Conservation (phyloP, 805 yeast species). For the Starmerella floricola region DNA sequence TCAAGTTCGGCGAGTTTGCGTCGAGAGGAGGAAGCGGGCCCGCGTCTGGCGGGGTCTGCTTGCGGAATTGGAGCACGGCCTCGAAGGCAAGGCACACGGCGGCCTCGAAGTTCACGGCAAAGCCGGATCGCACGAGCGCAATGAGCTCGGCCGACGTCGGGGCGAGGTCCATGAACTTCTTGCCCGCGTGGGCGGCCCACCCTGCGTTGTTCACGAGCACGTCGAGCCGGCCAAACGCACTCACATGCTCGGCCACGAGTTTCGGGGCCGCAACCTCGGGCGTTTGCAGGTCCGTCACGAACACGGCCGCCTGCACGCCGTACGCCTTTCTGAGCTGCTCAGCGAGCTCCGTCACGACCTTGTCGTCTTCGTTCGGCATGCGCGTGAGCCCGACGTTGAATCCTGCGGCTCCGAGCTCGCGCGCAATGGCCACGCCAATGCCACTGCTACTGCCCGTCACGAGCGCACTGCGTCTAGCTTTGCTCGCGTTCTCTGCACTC, state of each 20-base stretch:
- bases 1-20: slow-evolving; percentile 9
- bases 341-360: slow-evolving; percentile 2
- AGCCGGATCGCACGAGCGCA: slow-evolving; percentile 11
- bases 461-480: slow-evolving; percentile 16
- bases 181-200: slow-evolving; percentile 16
- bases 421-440: slow-evolving; percentile 18
- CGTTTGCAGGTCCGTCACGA: slow-evolving; percentile 8
- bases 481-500: no score
- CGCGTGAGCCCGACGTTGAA: slow-evolving; percentile 17
- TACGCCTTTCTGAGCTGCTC: slow-evolving; percentile 9
- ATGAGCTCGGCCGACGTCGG: slow-evolving; percentile 7
- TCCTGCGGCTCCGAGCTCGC: slow-evolving; percentile 13
- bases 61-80: slow-evolving; percentile 15
- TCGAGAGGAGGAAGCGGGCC: neutral
- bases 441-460: slow-evolving; percentile 18
- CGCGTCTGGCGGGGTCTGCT: slow-evolving; percentile 12
- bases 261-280: slow-evolving; percentile 10
- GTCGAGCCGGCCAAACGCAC: slow-evolving; percentile 15
- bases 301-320: slow-evolving; percentile 13
- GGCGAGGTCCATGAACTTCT: slow-evolving; percentile 13
- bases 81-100: slow-evolving; percentile 13
- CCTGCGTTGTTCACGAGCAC: slow-evolving; percentile 18
- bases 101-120: slow-evolving; percentile 17
- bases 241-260: slow-evolving; percentile 9
- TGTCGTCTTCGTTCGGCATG: slow-evolving; percentile 10